A percentile compares a stretch with the other conserved stretches of the same genome.
Evolutionary conservation across 176 grass and related monocot genomes (phyloP).

Genomic region (Saccharum spontaneum): DNA sequence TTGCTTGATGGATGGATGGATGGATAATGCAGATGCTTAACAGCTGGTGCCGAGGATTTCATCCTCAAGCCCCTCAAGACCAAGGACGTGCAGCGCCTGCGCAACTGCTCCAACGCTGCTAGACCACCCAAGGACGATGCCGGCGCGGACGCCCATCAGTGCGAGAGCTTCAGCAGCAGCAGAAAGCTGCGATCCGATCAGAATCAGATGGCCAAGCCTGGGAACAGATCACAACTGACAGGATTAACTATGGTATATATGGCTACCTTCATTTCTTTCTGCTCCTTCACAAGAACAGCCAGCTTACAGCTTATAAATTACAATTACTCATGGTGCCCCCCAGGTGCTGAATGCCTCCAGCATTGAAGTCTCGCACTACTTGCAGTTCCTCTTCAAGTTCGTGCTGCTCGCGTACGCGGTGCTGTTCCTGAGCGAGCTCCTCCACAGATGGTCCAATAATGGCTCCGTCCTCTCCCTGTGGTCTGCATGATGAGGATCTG

Average conservation of each 20-base stretch:
- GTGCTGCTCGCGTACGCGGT: constrained; percentile 53
- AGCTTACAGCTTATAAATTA: neutral
- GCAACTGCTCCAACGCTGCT: constrained; percentile 36
- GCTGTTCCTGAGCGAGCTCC: constrained; percentile 52
- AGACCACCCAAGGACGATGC: neutral
- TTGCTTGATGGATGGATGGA: neutral
- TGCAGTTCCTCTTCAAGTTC: constrained; percentile 67
- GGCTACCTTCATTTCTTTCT: neutral
- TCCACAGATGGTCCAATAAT: constrained; percentile 47
- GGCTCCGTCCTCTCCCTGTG: constrained; percentile 37
- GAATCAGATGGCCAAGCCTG: neutral
- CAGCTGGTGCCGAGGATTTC: constrained; percentile 83
- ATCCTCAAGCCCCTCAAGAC: constrained; percentile 76
- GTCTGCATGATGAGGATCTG: constrained; percentile 7
- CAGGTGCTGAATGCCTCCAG: constrained; percentile 52
- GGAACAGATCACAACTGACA: constrained; percentile 43
- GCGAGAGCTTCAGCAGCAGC: constrained; percentile 39
- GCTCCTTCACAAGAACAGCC: neutral
- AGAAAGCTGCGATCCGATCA: constrained; percentile 32
- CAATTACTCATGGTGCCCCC: no score
- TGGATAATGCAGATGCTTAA: constrained; percentile 47
- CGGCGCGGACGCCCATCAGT: neutral
- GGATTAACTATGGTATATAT: constrained; percentile 50
- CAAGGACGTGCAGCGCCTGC: constrained; percentile 70
- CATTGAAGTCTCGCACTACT: constrained; percentile 49